Percentiles rank a stretch among this genome's conserved stretches.
These are phyloP conservation scores for Fusarium sambucinum DNA, from an alignment of 2,329 filamentous ascomycete genomes.

Conservation along the genomic window DNA sequence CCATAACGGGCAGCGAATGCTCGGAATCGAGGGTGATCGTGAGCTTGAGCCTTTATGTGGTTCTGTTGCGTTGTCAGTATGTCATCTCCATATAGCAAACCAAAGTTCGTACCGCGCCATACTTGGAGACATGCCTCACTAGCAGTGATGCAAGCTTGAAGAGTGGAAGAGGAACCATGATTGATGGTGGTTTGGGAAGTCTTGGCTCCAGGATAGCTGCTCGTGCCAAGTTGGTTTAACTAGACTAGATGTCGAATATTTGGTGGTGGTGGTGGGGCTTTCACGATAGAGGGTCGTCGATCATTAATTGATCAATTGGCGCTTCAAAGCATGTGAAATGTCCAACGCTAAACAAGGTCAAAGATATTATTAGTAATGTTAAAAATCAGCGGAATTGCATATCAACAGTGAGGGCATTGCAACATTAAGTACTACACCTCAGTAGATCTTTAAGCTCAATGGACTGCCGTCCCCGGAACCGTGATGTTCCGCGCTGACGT, in stretches of 20 bases:
- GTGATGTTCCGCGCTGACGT: conserved; percentile 41
- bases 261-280: conserved; percentile 33
- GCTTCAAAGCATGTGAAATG: background rate
- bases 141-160: conserved; percentile 76
- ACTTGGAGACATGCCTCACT: conserved; percentile 75
- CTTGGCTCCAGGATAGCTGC: conserved; percentile 39
- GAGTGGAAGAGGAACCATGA: conserved; percentile 74
- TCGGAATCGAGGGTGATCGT: conserved; percentile 73
- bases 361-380: too few relatives aligned
- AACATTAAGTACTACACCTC: background rate
- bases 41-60: conserved; percentile 73
- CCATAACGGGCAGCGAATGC: conserved; percentile 71
- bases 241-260: conserved; percentile 15
- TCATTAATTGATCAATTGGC: conserved; percentile 18
- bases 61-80: conserved; percentile 60
- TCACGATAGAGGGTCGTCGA: background rate
- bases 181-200: conserved; percentile 30
- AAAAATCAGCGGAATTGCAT: background rate
- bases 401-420: background rate
- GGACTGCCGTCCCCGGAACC: conserved; percentile 36
- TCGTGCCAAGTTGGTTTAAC: conserved; percentile 13
- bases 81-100: background rate
- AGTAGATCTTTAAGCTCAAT: conserved; percentile 1
- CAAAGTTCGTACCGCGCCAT: conserved; percentile 70
- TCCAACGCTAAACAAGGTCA: background rate